Evolutionary conservation across 495 filamentous ascomycete genomes (phyloP), one percentile per base, ranked within the genome.

Genomic region (Parathielavia hyrcaniae): DNA sequence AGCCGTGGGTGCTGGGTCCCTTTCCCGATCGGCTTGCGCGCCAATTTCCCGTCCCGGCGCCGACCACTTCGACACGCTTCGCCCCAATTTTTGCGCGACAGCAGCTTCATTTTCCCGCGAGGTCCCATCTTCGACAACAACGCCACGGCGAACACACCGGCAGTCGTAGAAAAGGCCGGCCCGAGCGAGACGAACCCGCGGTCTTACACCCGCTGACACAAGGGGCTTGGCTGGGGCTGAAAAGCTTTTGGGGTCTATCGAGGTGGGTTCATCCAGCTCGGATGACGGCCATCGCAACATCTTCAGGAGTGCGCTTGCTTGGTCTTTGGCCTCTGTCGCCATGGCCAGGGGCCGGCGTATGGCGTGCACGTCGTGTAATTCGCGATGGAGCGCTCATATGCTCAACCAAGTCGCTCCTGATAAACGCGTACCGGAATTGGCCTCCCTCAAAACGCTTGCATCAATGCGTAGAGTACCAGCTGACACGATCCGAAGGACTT

Each of bases 41-140:
- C 63, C 67, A 64, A 64, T 71, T 66, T 65, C 61, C 62, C 60
- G 49, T n/a, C 57, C 53, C 60, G 50, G 53, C 60, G 55, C 55
- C 59, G 66, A 58, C 58, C 39, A 26, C 57, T 61, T n/a, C 22
- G 50, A 23, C 60, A 60, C 48, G 40, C 52, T 48, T 55, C 47
- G 43, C 56, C 49, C 55, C 63, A 55, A 55, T 45, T 32, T 60
- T 57, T 61, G 60, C 26, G 53, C 59, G 55, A 48, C 61, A 43
- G 50, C 52, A 47, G 38, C 32, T 49, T 36, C 22, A 32, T 45
- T 45, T 62, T 39, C 30, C 26, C 20, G 16, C 55, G 51, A 58
- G 26, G 48, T 47, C 53, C 49, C 63, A 38, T 41, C 20, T 44
- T 55, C 45, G 54, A 52, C n/a, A n/a, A 55, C 53, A 39, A 35